A percentile compares a stretch with the other conserved stretches of the same genome.
phyloP scores from a whole-genome alignment of 352 stramenopile genomes.

The Globisporangium nodosum region DNA sequence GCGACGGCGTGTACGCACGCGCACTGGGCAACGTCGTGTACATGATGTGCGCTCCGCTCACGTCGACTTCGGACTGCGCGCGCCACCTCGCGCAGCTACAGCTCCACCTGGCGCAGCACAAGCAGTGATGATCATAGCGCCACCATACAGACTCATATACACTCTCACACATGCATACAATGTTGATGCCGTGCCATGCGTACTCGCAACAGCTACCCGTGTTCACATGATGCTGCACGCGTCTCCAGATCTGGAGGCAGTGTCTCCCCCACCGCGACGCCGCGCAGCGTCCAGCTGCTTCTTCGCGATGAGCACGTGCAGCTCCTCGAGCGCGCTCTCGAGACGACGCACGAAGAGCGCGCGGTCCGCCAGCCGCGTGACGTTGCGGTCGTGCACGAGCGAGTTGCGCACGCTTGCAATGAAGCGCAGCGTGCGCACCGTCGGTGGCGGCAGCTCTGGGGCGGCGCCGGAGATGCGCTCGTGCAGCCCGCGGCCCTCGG shows the following conservation, averaged over 20 bases:
- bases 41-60: slow-evolving; percentile 82
- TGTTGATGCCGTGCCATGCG: neutral
- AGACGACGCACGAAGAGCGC: slow-evolving; percentile 60
- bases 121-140: neutral
- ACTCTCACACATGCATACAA: neutral
- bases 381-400: slow-evolving; percentile 74
- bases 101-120: slow-evolving; percentile 29
- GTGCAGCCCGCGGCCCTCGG: slow-evolving; percentile 62
- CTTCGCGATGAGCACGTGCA: slow-evolving; percentile 57
- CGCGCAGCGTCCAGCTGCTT: slow-evolving; percentile 27
- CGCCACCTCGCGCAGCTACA: slow-evolving; percentile 50
- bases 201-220: neutral
- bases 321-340: slow-evolving; percentile 48
- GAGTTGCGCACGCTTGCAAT: slow-evolving; percentile 77
- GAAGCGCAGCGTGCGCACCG: slow-evolving; percentile 65
- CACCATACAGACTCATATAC: neutral
- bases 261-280: neutral
- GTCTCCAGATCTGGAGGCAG: neutral
- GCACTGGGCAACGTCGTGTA: slow-evolving; percentile 82
- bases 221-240: slow-evolving; percentile 6
- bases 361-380: slow-evolving; percentile 50
- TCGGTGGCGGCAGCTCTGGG: slow-evolving; percentile 32
- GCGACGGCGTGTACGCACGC: slow-evolving; percentile 70
- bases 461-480: slow-evolving; percentile 60
- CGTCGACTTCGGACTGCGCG: slow-evolving; percentile 51